Percentiles rank a stretch among this genome's conserved stretches.
Conservation (phyloP, 2,329 filamentous ascomycete genomes). For the Penicillium sp. region DNA sequence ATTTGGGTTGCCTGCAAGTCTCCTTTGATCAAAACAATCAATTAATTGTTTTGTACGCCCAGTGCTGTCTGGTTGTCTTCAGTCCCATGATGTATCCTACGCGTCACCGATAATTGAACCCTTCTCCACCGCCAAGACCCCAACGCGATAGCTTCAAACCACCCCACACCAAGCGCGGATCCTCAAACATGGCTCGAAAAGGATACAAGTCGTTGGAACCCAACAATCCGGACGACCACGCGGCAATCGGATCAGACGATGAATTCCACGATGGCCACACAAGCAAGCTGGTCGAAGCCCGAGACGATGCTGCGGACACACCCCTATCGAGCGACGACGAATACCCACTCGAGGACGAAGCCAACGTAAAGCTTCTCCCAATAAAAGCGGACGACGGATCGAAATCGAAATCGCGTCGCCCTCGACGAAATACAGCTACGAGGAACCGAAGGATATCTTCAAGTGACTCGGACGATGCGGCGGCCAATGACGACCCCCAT, state of each 20-base stretch:
- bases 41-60: not conserved
- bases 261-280: not conserved
- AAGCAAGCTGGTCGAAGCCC: not conserved
- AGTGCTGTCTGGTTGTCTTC: not conserved
- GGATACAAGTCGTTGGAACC: conserved; percentile 11
- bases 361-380: conserved; percentile 16
- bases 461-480: not conserved
- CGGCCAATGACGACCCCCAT: conserved; percentile 8
- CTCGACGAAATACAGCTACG: not conserved
- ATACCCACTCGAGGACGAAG: conserved; percentile 5
- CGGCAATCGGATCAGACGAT: not conserved
- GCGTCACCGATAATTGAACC: not conserved
- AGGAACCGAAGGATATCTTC: not conserved
- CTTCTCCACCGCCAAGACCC: conserved; percentile 2
- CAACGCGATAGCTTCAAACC: conserved; percentile 2
- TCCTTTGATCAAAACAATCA: not conserved
- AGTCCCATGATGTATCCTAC: not conserved
- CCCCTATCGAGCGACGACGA: not conserved
- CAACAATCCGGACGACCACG: not conserved
- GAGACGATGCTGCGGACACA: not conserved
- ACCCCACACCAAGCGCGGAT: conserved; percentile 1
- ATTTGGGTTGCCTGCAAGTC: too few species aligned
- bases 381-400: not conserved
- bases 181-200: conserved; percentile 2
- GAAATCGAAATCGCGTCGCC: not conserved